Base-by-base conservation (phyloP, 2,329 filamentous ascomycete species). In the Alternaria dauci region DNA sequence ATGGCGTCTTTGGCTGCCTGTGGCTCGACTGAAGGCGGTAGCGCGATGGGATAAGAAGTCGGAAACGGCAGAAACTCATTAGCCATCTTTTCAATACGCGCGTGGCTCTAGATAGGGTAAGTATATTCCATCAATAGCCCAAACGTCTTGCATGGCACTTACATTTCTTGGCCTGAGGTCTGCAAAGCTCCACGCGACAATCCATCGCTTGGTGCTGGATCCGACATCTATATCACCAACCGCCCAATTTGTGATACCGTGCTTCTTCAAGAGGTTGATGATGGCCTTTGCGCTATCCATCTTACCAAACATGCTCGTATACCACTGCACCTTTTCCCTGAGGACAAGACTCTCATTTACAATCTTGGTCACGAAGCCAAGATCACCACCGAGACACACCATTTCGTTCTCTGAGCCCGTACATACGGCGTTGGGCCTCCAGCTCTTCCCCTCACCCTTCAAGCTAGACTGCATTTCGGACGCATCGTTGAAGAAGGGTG, bases 221-320 rank as follows among this genome's bases (percentile, higher is more conserved):
- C 71, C 92, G 59, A 94, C 92, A 0, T 92, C 83, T 66, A 98
- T 90, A 63, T 91, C 88, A 0, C 90, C 91, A 0, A 97, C 87
- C 0, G 93, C 94, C 69, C 89, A 97, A 74, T 98, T 99, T 38
- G 83, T 82, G 38, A 96, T 85, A 0, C 80, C 82, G 9, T 84
- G 74, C 2, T 84, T 79, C 16, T 85, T 85, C 4, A 88, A 77
- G 8, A 90, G 81, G 52, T 84, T 83, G 6, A 88, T 83, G 0
- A 97, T 80, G 0, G 90, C 78, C 0, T 83, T 81, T 1, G 90
- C 83, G 66, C 90, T 94, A 0, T 85, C 84, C 30, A 92, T 81
- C 71, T 96, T 96, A 0, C 94, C 94, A 0, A 98, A 82, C 92
- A 98, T 96, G 55, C 89, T 89, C 1, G 91, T 95, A 77, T 95